These are phyloP conservation scores for Aspergillus bertholletiae DNA, from an alignment of 495 filamentous ascomycete genomes.

Conservation along the genomic window DNA sequence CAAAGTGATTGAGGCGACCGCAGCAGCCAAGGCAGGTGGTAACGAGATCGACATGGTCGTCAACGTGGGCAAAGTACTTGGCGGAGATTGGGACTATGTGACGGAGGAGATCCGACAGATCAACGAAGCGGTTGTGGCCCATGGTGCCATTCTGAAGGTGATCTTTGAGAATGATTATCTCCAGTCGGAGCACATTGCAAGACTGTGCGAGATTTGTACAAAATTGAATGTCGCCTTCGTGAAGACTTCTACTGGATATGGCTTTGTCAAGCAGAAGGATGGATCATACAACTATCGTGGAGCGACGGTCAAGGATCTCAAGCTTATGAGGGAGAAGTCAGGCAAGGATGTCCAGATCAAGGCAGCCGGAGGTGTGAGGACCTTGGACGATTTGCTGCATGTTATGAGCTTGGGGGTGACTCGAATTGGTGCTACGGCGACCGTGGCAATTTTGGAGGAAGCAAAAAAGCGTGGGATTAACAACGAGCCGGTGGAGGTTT, in stretches of 20 bases:
- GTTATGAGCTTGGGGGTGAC: constrained; percentile 33
- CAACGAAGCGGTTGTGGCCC: constrained; percentile 38
- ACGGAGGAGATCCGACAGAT: constrained; percentile 44
- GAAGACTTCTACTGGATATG: constrained; percentile 57
- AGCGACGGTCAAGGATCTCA: constrained; percentile 44
- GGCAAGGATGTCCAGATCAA: constrained; percentile 49
- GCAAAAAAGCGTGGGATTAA: constrained; percentile 48
- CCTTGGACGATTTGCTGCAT: constrained; percentile 31
- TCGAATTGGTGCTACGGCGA: constrained; percentile 54
- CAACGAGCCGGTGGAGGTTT: constrained; percentile 23
- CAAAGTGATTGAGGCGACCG: constrained; percentile 49
- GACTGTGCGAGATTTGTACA: constrained; percentile 50
- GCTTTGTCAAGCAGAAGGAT: constrained; percentile 51
- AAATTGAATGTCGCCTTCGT: constrained; percentile 47
- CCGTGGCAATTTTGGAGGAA: constrained; percentile 50
- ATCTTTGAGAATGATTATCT: constrained; percentile 60
- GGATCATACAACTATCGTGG: constrained; percentile 50
- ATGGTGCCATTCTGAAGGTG: constrained; percentile 50
- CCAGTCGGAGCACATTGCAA: constrained; percentile 38
- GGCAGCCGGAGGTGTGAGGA: constrained; percentile 51
- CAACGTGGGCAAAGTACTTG: constrained; percentile 53
- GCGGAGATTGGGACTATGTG: constrained; percentile 54
- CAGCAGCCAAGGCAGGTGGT: constrained; percentile 44
- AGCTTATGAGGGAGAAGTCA: constrained; percentile 49
- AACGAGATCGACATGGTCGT: constrained; percentile 58